Evolutionary conservation across 306 rosid species (phyloP).

Genomic region (Quercus agrifolia): DNA sequence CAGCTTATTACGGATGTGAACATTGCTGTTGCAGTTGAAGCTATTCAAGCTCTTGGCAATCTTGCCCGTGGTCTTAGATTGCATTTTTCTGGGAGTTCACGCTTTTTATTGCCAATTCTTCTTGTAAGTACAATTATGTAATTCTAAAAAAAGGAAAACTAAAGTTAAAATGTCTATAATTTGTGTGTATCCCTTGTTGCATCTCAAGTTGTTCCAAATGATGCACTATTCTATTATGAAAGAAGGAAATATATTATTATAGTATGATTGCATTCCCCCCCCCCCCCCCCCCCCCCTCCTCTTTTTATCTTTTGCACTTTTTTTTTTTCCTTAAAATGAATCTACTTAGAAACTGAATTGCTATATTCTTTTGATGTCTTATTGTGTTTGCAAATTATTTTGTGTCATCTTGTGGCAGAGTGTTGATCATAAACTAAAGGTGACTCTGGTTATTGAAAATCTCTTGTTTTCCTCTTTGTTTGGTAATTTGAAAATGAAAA

Average conservation of each 20-base stretch:
- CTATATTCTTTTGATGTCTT: neutral
- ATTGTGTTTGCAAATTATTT: neutral
- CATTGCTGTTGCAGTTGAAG: conserved; percentile 99
- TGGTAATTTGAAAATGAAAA: neutral
- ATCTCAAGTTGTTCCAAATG: neutral
- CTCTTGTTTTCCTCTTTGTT: neutral
- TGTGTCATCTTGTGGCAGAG: neutral
- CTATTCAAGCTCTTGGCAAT: conserved; percentile 96
- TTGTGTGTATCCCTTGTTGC: neutral
- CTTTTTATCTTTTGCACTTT: too few species aligned
- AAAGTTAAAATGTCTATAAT: neutral
- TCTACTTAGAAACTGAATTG: neutral
- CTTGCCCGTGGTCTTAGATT: conserved; percentile 91
- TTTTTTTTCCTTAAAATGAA: too few species aligned
- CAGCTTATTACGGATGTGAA: conserved; percentile 98
- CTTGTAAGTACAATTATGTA: conserved; percentile 61
- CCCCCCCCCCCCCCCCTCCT: too few species aligned
- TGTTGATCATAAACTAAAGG: neutral
- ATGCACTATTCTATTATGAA: neutral
- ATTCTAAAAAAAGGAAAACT: neutral
- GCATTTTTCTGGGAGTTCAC: conserved; percentile 90
- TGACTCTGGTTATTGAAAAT: neutral
- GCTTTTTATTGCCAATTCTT: conserved; percentile 86
- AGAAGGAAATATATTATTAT: neutral
- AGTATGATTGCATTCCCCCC: too few species aligned